Evolutionary conservation across 208 protist species (phyloP), one percentile per base, ranked within the genome.

Genomic region (Trypanosoma brucei): DNA sequence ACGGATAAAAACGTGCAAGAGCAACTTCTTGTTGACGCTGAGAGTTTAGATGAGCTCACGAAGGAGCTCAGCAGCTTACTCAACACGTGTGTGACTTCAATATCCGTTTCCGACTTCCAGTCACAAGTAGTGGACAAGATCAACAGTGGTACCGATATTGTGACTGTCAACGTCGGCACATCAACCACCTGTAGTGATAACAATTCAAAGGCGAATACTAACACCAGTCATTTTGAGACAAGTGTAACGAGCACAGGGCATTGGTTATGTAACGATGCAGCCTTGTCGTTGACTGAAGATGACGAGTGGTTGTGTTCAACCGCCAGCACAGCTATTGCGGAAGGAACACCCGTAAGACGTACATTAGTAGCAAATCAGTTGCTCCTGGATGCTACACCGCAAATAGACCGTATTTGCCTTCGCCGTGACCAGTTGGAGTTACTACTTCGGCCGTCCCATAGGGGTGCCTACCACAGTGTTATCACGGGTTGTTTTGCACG

Each of bases 111-210:
- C 0, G 78, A 88, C 46, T 88, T 88, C 52, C 75, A 81, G 31
- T 42, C 57, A 2, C 77, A 88, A 53, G 82, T 88, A 13, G 67
- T 83, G 38, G 82, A 88, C n/a, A 66, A 72, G n/a, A 59, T 88
- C n/a, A 53, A 54, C 11, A 59, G 6, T 52, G 78, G 78, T 39
- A 70, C 52, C 0, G 78, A 83, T 55, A 84, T 88, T 53, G 73
- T 88, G 34, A 70, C 77, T 30, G 77, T 87, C 13, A 70, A 69
- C 36, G 33, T 71, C 35, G 9, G 37, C 2, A 71, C 65, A 22
- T 37, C 46, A 36, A 63, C 40, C 11, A 35, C 9, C 36, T 44
- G 38, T 13, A 14, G 3, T 40, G 44, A 53, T 54, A 61, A 45
- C 33, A 9, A 55, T 5, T 34, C 50, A 2, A 44, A 68, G 1